Base-by-base conservation (phyloP, 1,139 yeast genomes). In the Kurtzmaniella quercitrusa region DNA sequence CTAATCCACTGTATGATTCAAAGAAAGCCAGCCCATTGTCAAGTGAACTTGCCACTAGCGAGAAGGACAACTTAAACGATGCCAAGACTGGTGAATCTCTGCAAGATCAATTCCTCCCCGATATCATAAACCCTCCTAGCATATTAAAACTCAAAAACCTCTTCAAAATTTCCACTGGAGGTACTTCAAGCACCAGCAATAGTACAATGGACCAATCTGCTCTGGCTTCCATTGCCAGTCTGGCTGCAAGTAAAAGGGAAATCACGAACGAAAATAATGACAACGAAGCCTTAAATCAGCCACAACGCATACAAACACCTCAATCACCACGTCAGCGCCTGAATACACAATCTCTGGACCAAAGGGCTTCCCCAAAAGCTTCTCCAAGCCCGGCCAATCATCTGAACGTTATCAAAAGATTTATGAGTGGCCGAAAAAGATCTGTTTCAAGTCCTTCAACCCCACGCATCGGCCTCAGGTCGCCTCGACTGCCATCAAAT, bases 141-240 rank as follows among this genome's bases (percentile, higher is more conserved):
- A 47, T 58, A 42, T 47, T 50, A 12, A 61, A 59, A 43, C 49
- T 63, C 19, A 60, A 59, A 45, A 56, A 50, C 35, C 49, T 63
- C 16, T 61, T 63, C 50, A 59, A 57, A 40, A 38, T 55, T 17
- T 45, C 46, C 9, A 48, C 42, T 15, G n/a, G 42, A 41, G 15
- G 35, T 20, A 30, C 18, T 9, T 34, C 40, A 19, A 30, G 28
- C 36, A 28, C 38, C 12, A 26, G 22, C 36, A 33, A 35, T 12
- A 17, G 17, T 37, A 17, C 38, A 21, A 8, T 9, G 16, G 32
- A 38, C 14, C 28, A 34, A 14, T 7, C 33, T 12, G 16, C 18
- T 4, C 34, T 7, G 8, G 19, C 21, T 33, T n/a, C 16, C 23
- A 33, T 19, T 14, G 20, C 41, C 8, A 41, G 42, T 18, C 33